Evolutionary conservation across 352 stramenopile species (phyloP).

Genomic region (Phytophthora pinifolia): DNA sequence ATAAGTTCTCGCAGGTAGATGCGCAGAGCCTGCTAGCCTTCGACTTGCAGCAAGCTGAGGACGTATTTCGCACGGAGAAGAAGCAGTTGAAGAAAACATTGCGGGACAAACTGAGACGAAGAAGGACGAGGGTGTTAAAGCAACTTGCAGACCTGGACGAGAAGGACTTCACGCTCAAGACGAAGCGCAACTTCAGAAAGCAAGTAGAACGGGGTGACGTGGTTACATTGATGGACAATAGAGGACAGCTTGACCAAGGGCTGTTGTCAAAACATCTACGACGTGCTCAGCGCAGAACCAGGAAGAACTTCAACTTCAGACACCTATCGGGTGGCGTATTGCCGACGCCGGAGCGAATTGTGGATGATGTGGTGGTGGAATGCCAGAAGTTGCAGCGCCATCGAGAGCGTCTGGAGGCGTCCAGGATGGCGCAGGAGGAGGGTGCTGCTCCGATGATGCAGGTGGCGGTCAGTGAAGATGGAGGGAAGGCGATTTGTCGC

Average conservation of each 20-base stretch:
- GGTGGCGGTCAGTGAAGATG: constrained; percentile 13
- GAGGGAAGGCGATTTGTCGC: constrained; percentile 16
- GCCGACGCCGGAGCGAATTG: constrained; percentile 38
- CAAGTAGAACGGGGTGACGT: neutral
- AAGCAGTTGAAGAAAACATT: constrained; percentile 8
- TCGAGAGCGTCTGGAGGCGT: constrained; percentile 19
- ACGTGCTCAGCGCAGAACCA: constrained; percentile 21
- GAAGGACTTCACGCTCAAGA: too few relatives aligned
- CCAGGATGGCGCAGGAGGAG: constrained; percentile 10
- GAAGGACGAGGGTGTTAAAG: neutral
- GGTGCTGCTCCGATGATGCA: neutral
- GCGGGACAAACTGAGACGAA: constrained; percentile 4
- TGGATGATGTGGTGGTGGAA: constrained; percentile 34
- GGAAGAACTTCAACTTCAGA: constrained; percentile 55
- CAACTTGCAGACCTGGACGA: neutral
- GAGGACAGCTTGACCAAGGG: constrained; percentile 10
- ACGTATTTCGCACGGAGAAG: constrained; percentile 37
- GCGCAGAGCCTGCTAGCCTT: constrained; percentile 64
- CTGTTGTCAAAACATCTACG: constrained; percentile 34
- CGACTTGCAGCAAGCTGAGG: constrained; percentile 71
- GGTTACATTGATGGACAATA: neutral
- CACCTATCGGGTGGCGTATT: constrained; percentile 52
- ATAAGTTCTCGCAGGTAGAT: constrained; percentile 57
- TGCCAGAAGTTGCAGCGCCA: constrained; percentile 25
- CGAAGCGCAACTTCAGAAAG: too few relatives aligned